These are phyloP conservation scores for Myxozyma monticola DNA, from an alignment of 805 yeast genomes.

Conservation along the genomic window DNA sequence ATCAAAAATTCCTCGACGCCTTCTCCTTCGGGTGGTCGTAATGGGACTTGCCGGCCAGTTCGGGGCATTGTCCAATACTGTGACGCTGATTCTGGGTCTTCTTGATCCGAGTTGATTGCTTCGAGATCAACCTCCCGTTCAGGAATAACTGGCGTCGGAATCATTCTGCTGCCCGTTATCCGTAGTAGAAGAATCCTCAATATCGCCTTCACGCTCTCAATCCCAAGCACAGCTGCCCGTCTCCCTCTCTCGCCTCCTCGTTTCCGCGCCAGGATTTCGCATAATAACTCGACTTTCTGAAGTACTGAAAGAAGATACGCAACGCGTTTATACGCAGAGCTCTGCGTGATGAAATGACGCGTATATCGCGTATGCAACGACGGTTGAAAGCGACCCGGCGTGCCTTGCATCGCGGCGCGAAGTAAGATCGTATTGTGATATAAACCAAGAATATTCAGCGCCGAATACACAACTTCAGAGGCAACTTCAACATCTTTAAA, in stretches of 20 bases:
- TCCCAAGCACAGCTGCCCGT: conserved; percentile 35
- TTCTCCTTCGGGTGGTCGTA: conserved; percentile 12
- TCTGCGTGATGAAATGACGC: conserved; percentile 27
- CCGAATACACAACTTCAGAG: conserved; percentile 40
- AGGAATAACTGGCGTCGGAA: conserved; percentile 38
- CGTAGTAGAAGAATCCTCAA: conserved; percentile 38
- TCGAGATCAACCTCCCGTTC: conserved; percentile 41
- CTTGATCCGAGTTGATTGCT: conserved; percentile 29
- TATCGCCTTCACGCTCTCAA: conserved; percentile 33
- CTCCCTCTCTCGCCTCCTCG: conserved; percentile 35
- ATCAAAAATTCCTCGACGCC: conserved; percentile 33
- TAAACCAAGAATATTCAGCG: conserved; percentile 40
- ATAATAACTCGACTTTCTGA: conserved; percentile 40
- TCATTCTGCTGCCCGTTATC: conserved; percentile 34
- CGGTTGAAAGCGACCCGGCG: conserved; percentile 18
- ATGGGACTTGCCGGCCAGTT: conserved; percentile 29
- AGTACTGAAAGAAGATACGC: conserved; percentile 38
- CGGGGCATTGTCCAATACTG: conserved; percentile 31
- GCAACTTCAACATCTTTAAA: conserved; percentile 43
- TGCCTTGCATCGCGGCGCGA: conserved; percentile 30
- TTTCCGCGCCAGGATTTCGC: conserved; percentile 41
- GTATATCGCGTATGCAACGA: conserved; percentile 38
- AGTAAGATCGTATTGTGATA: conserved; percentile 43
- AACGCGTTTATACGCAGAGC: conserved; percentile 33
- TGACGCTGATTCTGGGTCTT: not conserved